These are phyloP conservation scores for Saccharomyces hybrid DNA, from an alignment of 1,139 yeast species.

Conservation along the genomic window DNA sequence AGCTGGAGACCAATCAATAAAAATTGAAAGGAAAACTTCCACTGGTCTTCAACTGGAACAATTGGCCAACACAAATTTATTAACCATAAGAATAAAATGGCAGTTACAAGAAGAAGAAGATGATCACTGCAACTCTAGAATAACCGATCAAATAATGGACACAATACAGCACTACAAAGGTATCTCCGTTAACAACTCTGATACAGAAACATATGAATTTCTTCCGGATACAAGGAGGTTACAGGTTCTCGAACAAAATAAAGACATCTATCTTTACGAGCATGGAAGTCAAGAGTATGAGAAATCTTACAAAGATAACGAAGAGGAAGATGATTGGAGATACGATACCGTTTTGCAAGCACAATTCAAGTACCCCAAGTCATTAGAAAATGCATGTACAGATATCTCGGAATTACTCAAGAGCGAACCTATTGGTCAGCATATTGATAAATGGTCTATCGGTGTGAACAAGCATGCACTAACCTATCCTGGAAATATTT, in stretches of 20 bases:
- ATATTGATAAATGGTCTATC: conserved; percentile 25
- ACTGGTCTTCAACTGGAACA: conserved; percentile 21
- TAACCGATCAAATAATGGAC: conserved; percentile 10
- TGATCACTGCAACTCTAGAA: conserved; percentile 7
- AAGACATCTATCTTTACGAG: conserved; percentile 22
- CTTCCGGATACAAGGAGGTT: conserved; percentile 21
- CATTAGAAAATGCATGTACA: conserved; percentile 5
- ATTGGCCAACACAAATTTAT: conserved; percentile 24
- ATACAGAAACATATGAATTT: conserved; percentile 28
- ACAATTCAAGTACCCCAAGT: conserved; percentile 23
- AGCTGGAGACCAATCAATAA: background rate
- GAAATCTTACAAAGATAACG: conserved; percentile 7
- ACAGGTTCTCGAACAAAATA: conserved; percentile 16
- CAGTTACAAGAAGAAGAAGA: conserved; percentile 2
- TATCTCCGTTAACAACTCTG: conserved; percentile 14
- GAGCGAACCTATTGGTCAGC: conserved; percentile 1
- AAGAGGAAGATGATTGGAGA: conserved; percentile 11
- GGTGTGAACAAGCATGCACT: conserved; percentile 36
- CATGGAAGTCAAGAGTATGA: conserved; percentile 18
- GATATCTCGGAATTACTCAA: background rate
- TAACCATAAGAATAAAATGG: conserved; percentile 26
- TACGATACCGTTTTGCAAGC: conserved; percentile 26
- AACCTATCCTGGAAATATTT: conserved; percentile 60
- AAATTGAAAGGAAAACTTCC: background rate
- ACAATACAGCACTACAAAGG: conserved; percentile 17